phyloP scores from a whole-genome alignment of 768 basidiomycete species.

The Collybiopsis luxurians region DNA sequence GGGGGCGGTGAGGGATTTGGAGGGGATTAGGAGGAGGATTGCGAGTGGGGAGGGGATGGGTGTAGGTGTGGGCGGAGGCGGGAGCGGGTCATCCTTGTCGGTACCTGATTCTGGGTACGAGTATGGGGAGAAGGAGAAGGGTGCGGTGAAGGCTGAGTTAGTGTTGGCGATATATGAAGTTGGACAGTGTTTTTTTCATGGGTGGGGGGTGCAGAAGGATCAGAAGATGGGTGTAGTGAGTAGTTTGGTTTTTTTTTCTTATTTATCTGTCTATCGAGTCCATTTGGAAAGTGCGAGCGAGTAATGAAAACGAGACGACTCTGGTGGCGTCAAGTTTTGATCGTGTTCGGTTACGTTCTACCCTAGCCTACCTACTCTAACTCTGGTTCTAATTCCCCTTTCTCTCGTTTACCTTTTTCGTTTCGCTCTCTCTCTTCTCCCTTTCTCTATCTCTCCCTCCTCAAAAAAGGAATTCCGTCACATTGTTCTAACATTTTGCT shows the following conservation, averaged over 20 bases:
- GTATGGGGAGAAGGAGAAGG: constrained; percentile 8
- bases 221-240: constrained; percentile 86
- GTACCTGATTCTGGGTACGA: constrained; percentile 36
- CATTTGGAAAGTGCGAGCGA: too few species aligned
- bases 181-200: constrained; percentile 89
- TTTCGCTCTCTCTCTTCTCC: too few species aligned
- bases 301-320: too few species aligned
- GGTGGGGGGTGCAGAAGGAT: constrained; percentile 86
- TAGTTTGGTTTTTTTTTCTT: constrained; percentile 13
- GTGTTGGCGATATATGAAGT: constrained; percentile 91
- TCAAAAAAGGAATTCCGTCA: too few species aligned
- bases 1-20: constrained; percentile 72
- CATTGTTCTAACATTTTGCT: background rate
- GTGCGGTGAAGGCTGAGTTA: constrained; percentile 58
- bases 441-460: too few species aligned
- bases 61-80: constrained; percentile 10
- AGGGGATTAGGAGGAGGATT: constrained; percentile 26
- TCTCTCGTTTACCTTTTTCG: too few species aligned
- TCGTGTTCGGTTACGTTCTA: too few species aligned
- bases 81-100: constrained; percentile 21
- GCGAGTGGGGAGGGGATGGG: constrained; percentile 33
- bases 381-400: too few species aligned
- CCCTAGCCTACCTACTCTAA: too few species aligned
- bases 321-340: too few species aligned
- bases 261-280: background rate